phyloP scores from a whole-genome alignment of 441 rosid species.

The Arabidopsis hybrid region DNA sequence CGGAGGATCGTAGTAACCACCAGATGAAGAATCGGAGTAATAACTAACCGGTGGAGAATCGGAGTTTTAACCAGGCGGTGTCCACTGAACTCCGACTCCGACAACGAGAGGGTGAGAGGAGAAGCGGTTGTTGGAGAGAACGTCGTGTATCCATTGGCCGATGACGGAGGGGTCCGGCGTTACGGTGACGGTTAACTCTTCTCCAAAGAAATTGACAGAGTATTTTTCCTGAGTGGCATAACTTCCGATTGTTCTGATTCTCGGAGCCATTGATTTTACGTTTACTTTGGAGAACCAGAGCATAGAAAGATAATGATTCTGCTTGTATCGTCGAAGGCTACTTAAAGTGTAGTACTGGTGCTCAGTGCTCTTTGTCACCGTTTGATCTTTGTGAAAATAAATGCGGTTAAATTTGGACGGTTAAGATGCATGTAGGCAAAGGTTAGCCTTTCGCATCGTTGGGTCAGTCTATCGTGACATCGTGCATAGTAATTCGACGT shows the following conservation, averaged over 20 bases:
- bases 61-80: background rate
- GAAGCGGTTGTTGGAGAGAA: background rate
- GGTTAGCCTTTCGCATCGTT: background rate
- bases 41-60: background rate
- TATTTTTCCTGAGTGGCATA: background rate
- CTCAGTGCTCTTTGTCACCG: slow-evolving; percentile 11
- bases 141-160: background rate
- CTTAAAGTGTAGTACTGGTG: background rate
- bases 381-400: background rate
- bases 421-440: background rate
- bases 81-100: slow-evolving; percentile 7
- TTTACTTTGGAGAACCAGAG: background rate
- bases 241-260: background rate
- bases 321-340: background rate
- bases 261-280: slow-evolving; percentile 2
- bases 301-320: background rate
- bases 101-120: background rate
- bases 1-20: background rate
- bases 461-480: background rate
- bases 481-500: background rate
- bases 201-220: background rate
- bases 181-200: background rate
- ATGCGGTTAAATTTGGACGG: slow-evolving; percentile 4
- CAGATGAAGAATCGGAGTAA: background rate
- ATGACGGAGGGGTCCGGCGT: background rate